Base-by-base conservation (phyloP, 2,329 filamentous ascomycete species). In the Passalora sequoiae region DNA sequence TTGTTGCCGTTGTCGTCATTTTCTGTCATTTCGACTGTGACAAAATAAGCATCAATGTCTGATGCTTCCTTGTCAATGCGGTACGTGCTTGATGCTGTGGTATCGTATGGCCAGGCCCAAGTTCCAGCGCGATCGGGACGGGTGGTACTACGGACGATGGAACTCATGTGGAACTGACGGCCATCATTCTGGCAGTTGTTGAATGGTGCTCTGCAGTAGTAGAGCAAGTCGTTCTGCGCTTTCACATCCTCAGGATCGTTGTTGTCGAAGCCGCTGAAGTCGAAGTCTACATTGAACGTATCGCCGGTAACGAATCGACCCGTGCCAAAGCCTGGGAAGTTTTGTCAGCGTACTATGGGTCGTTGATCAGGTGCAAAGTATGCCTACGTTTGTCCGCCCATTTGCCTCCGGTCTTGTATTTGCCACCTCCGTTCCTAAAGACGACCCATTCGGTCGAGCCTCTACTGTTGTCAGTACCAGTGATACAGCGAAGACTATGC, bases 231-330 rank as follows among this genome's bases (percentile, higher is more conserved):
- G 12, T 27, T 27, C 24, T 27, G 24, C 24, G 24, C 24, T 6
- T 6, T 12, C 6, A 27, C 24, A 33, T 46, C 38, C 19, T 38
- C 25, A n/a, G 31, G 21, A 16, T 46, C 33, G 15, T 37, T 46
- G 17, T 36, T 22, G 25, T 46, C 43, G 15, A 46, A 46, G 8
- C 30, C 24, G 3, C 20, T 27, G 20, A 46, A 33, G 38, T 46
- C 38, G 15, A 46, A 46, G 19, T 41, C 32, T 3, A 46, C 43
- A 32, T 42, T 42, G 32, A 46, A 46, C 4, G 38, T 41, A 36
- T 46, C 43, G n/a, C 38, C 38, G 10, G 29, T 32, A 9, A 41
- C 31, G 20, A 46, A 46, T 20, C n/a, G 22, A 6, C 27, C 24
- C 16, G 20, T 28, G 21, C 42, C 42, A 3, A 44, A 22, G 7